Base-by-base conservation (phyloP, 352 stramenopile species). In the Phytopythium boreale region DNA sequence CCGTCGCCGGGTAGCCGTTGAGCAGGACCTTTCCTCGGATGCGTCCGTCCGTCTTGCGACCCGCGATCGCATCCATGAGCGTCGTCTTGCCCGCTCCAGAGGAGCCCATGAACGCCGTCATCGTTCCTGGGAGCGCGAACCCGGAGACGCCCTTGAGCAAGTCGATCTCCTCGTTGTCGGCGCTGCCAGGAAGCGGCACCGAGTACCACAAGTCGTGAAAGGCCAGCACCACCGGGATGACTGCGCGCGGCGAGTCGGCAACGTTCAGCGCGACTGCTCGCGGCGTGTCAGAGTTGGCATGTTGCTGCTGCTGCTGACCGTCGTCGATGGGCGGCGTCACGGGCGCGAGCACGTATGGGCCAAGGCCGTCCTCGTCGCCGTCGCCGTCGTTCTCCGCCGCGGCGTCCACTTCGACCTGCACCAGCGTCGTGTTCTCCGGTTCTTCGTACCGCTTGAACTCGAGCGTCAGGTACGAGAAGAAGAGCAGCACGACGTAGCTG, bases 1-100 rank as follows among this genome's bases (percentile, higher is more conserved):
- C 74, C 5, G 73, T 84, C 1, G 79, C 76, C 0, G 73, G 66
- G 49, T 76, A 69, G 1, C 80, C 80, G 26, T 89, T 91, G 14
- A 76, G 71, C 26, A 89, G 31, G 24, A 97, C 84, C 10, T 92
- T 69, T 19, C 89, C 90, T 20, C 67, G 72, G 44, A 94, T 85
- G 34, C 73, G 80, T 11, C 94, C 95, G 36, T 80, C 84, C 14
- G 79, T 95, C 71, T 98, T 98, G 55, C 95, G 80, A 5, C 95
- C 75, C 1, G 95, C 90, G 50, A 98, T 95, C 1, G 98, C 92
- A 72, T 98, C 93, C 73, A 98, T 93, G 11, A 98, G 75, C 3
- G 95, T 98, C 4, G 94, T 98, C 70, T 98, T 98, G 8, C 94
- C 92, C 22, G 88, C 84, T 27, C 88, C 87, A 12, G 75, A 85